Evolutionary conservation across 805 yeast genomes (phyloP).

Genomic region (Cyberlindnera meyerae): DNA sequence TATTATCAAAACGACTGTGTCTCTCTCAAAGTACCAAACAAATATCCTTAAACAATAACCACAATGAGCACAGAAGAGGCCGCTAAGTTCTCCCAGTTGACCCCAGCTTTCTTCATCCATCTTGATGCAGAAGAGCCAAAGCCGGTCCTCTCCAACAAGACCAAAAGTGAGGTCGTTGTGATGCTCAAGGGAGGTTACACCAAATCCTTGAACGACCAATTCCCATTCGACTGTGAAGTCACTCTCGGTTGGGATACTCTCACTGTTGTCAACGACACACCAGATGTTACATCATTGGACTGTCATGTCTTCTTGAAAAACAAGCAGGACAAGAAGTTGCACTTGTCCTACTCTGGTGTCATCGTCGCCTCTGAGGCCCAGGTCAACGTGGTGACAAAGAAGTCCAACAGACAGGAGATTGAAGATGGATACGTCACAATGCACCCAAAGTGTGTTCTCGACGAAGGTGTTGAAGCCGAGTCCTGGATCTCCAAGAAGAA

Average conservation of each 20-base stretch:
- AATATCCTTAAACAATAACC: neutral
- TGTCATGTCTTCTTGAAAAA: constrained; percentile 46
- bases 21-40: neutral
- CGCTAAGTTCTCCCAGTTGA: constrained; percentile 16
- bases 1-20: too few relatives aligned
- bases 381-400: constrained; percentile 32
- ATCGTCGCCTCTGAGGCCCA: constrained; percentile 35
- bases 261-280: constrained; percentile 27
- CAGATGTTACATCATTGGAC: constrained; percentile 36
- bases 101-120: constrained; percentile 36
- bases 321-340: constrained; percentile 37
- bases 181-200: constrained; percentile 32
- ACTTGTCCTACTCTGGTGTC: constrained; percentile 45
- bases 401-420: constrained; percentile 31
- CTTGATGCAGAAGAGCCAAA: constrained; percentile 32
- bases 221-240: constrained; percentile 36
- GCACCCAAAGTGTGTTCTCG: constrained; percentile 42
- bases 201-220: constrained; percentile 31
- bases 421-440: constrained; percentile 46
- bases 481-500: constrained; percentile 48
- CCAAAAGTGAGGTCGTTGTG: constrained; percentile 28
- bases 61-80: constrained; percentile 8
- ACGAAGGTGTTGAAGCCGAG: constrained; percentile 38
- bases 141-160: constrained; percentile 24
- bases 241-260: constrained; percentile 46